Base-by-base conservation (phyloP, 129 eudicot genomes). In the Arctium minus region DNA sequence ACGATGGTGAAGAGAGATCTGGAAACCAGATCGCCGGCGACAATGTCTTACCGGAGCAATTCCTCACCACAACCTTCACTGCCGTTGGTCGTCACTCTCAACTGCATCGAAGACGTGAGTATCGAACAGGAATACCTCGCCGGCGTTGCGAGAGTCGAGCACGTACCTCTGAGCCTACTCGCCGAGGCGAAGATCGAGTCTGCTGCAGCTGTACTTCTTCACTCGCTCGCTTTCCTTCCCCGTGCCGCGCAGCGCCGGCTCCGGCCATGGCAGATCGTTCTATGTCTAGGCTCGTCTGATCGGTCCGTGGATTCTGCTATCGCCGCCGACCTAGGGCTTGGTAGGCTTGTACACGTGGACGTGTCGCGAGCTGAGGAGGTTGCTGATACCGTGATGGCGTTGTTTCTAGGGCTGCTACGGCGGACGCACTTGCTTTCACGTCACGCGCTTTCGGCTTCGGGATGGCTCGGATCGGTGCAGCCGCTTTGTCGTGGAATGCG, bases 211-310 rank as follows among this genome's bases (percentile, higher is more conserved):
- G 97, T 96, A 3, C 87, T 96, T 13, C 90, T 96, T 12, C 99
- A 96, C 89, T 96, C 99, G 8, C 97, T 96, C 80, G 89, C 95
- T 27, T 96, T 93, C 83, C 98, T 96, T 75, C 99, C 99, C n/a
- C 98, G 99, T 81, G 99, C 98, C 73, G 99, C 97, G 60, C 99
- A 96, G 77, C 97, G 99, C 88, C 99, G 98, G 29, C 99, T 96
- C 84, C 93, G 97, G 8, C 94, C 99, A 6, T 88, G 93, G 93
- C 98, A 93, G 90, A 94, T 96, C 84, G 85, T 96, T 37, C 92
- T 96, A 60, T 96, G 99, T 85, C 94, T 96, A 82, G 99, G 99
- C 18, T 96, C 99, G 78, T 80, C 98, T 79, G 99, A 96, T 83
- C 93, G 92, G 11, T 83, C 99, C 35, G 94, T 88, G 15, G 99